Percentiles rank a stretch among this genome's conserved stretches.
These are phyloP conservation scores for Myxozyma lipomycoides DNA, from an alignment of 805 yeast genomes.

Conservation along the genomic window DNA sequence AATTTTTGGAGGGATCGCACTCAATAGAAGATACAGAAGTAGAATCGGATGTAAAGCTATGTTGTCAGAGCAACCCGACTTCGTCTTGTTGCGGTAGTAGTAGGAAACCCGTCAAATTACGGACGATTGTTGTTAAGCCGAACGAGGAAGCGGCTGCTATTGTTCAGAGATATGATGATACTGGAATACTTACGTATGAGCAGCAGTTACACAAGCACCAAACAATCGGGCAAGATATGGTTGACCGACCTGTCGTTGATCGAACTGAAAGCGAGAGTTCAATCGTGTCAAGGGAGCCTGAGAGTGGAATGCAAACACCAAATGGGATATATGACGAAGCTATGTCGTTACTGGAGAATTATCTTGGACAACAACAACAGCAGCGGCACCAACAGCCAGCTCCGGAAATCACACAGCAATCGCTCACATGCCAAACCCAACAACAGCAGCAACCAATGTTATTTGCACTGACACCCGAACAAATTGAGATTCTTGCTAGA, in stretches of 20 bases:
- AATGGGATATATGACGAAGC: slow-evolving; percentile 15
- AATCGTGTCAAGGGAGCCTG: too few species aligned
- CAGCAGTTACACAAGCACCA: too few species aligned
- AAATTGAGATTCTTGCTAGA: slow-evolving; percentile 9
- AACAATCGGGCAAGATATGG: too few species aligned
- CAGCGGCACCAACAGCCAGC: not conserved
- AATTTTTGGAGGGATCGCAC: not conserved
- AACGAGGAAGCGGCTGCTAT: too few species aligned
- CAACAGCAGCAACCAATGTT: not conserved
- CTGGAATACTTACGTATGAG: too few species aligned
- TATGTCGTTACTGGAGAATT: slow-evolving; percentile 18
- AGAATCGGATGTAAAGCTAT: not conserved
- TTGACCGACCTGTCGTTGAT: too few species aligned
- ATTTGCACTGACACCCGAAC: slow-evolving; percentile 4
- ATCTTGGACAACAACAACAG: slow-evolving; percentile 1
- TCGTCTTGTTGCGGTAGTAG: not conserved
- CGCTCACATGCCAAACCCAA: not conserved
- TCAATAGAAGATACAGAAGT: not conserved
- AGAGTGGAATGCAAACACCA: too few species aligned
- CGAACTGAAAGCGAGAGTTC: too few species aligned
- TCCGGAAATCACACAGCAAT: slow-evolving; percentile 1
- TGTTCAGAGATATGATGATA: too few species aligned
- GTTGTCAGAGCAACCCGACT: not conserved
- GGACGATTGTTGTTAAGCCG: slow-evolving; percentile 18
- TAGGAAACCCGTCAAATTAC: slow-evolving; percentile 11